Evolutionary conservation across 257 asterid genomes (phyloP), one percentile per base, ranked within the genome.

Genomic region (Scutellaria barbata): DNA sequence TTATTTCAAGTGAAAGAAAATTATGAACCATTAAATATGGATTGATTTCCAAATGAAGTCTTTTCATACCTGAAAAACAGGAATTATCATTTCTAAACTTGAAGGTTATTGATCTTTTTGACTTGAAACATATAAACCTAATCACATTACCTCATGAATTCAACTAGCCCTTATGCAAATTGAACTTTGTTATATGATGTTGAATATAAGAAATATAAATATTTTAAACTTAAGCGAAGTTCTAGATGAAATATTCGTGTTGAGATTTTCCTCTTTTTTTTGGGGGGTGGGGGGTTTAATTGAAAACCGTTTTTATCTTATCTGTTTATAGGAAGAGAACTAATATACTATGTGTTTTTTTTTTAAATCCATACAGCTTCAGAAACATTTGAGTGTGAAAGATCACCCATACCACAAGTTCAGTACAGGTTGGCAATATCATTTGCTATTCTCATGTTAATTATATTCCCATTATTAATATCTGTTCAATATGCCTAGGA

Each of bases 361-460:
- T 56, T 72, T 33, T 58, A 47, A 40, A 30, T 66, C 41, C 66
- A 18, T 77, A 78, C 98, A 94, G 99, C 96, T 95, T 58, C 95
- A 95, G 83, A 95, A 95, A 80, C 96, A 95, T 85, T 67, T 95
- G 51, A 89, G 94, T 56, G 83, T 75, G 65, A 76, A 86, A 72
- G 85, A 78, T 78, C 96, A 95, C 80, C 95, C 97, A 25, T 95
- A 86, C 84, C 96, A 95, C 86, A 95, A 92, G 84, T 92, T 95
- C 81, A 89, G 96, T 90, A 91, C 99, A 85, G 99, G 99, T 95
- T 82, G 64, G 84, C 46, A 18, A 62, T 37, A 59, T 68, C 66
- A 58, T 74, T 72, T 54, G 42, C 70, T 54, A 43, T 22, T 71
- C 67, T 65, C 58, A 52, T 65, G 48, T 63, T 65, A 64, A 17